These are phyloP conservation scores for Colletotrichum tamarilloi DNA, from an alignment of 2,329 filamentous ascomycete species.

Conservation along the genomic window DNA sequence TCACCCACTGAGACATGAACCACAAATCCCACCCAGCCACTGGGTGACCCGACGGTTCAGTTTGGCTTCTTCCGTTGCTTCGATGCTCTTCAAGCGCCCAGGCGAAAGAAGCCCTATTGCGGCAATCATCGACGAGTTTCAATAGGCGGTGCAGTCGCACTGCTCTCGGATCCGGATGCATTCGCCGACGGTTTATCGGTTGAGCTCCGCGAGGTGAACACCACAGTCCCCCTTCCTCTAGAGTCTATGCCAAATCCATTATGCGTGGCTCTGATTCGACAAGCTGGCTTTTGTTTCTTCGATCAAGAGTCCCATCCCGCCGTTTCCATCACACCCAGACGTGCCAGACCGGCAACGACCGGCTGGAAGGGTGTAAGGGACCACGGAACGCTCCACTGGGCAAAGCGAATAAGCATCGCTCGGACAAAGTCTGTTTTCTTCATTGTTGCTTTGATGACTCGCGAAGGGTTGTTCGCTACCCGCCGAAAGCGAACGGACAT, in stretches of 20 bases:
- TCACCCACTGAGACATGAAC: background rate
- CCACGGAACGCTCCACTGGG: conserved; percentile 12
- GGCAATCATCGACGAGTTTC: background rate
- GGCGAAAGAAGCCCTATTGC: background rate
- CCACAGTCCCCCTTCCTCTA: background rate
- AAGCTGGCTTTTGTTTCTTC: conserved; percentile 9
- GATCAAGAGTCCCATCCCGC: background rate
- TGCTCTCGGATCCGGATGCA: background rate
- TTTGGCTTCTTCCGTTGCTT: background rate
- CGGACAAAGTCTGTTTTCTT: conserved; percentile 21
- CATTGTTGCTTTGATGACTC: conserved; percentile 23
- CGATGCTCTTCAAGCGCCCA: background rate
- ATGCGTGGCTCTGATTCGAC: conserved; percentile 10
- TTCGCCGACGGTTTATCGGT: background rate
- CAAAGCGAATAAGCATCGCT: conserved; percentile 6
- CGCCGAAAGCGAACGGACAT: conserved; percentile 17
- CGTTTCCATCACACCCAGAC: background rate
- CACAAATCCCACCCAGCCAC: background rate
- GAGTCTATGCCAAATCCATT: background rate
- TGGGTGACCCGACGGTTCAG: background rate
- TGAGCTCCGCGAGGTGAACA: background rate
- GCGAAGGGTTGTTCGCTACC: background rate
- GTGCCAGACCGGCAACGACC: background rate
- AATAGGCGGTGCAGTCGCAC: background rate
- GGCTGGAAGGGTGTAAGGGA: background rate